These are phyloP conservation scores for Sphaerulina populicola DNA, from an alignment of 2,329 filamentous ascomycete genomes.

Conservation along the genomic window DNA sequence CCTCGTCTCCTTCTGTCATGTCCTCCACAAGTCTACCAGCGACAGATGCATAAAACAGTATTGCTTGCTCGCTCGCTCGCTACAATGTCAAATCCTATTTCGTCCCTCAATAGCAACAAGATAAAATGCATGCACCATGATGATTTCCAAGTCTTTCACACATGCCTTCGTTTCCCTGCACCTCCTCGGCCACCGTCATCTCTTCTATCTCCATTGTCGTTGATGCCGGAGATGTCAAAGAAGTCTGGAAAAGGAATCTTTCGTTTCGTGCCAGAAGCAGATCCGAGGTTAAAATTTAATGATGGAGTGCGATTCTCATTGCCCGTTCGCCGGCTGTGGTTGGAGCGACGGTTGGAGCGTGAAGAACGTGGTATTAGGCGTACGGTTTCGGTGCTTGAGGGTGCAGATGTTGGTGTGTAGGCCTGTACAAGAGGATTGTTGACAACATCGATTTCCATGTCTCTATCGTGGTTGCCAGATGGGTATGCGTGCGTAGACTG, in stretches of 20 bases:
- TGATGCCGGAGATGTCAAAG: slow-evolving; percentile 60
- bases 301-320: slow-evolving; percentile 28
- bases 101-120: background rate
- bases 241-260: slow-evolving; percentile 66
- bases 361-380: slow-evolving; percentile 22
- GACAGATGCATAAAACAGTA: background rate
- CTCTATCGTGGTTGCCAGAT: slow-evolving; percentile 35
- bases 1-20: background rate
- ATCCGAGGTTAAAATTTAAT: slow-evolving; percentile 45
- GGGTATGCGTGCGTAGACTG: slow-evolving; percentile 56
- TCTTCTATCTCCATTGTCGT: slow-evolving; percentile 27
- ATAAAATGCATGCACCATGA: background rate
- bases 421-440: slow-evolving; percentile 18
- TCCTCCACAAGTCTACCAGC: background rate
- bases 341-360: slow-evolving; percentile 17
- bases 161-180: slow-evolving; percentile 32
- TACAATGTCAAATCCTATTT: background rate
- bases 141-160: slow-evolving; percentile 16
- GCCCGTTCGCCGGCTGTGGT: slow-evolving; percentile 28
- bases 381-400: slow-evolving; percentile 28
- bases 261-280: slow-evolving; percentile 62
- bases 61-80: background rate
- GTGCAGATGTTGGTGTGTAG: slow-evolving; percentile 40
- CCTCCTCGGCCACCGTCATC: slow-evolving; percentile 22
- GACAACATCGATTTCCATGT: slow-evolving; percentile 43